A percentile compares a stretch with the other conserved stretches of the same genome.
These are phyloP conservation scores for Coemansia sp. DNA, from an alignment of 192 early-diverging fungal species.

Conservation along the genomic window DNA sequence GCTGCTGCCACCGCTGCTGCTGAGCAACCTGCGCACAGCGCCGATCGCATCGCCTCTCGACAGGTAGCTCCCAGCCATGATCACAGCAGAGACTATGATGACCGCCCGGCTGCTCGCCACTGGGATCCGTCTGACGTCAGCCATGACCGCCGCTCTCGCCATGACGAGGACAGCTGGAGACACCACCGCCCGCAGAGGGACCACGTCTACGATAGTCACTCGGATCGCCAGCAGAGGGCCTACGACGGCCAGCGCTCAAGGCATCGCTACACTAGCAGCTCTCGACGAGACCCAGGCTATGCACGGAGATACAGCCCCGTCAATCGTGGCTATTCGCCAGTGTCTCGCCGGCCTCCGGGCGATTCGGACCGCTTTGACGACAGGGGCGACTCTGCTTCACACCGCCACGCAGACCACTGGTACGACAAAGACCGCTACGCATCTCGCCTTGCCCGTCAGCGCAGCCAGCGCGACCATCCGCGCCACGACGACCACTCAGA, in stretches of 20 bases:
- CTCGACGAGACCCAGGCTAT: constrained; percentile 6
- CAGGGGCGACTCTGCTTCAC: background rate
- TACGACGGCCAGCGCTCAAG: constrained; percentile 5
- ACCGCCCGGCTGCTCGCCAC: background rate
- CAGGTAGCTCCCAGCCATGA: background rate
- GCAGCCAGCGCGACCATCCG: background rate
- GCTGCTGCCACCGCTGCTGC: background rate
- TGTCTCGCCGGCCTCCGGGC: background rate
- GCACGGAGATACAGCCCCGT: constrained; percentile 10
- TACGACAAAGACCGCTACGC: constrained; percentile 9
- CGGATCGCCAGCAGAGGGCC: background rate
- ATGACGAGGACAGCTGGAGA: constrained; percentile 12
- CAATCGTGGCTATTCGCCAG: constrained; percentile 1
- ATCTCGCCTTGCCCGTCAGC: background rate
- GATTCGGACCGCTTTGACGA: background rate
- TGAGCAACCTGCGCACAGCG: background rate
- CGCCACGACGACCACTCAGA: background rate
- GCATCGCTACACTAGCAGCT: background rate
- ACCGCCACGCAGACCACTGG: background rate
- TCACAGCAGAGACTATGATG: constrained; percentile 16
- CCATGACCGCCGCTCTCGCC: constrained; percentile 2
- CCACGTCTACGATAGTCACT: background rate
- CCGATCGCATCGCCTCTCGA: background rate
- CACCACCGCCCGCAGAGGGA: constrained; percentile 2
- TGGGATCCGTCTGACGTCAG: background rate